Conservation (phyloP, 2,329 filamentous ascomycete genomes). For the Phaeophleospora eucalypticola region DNA sequence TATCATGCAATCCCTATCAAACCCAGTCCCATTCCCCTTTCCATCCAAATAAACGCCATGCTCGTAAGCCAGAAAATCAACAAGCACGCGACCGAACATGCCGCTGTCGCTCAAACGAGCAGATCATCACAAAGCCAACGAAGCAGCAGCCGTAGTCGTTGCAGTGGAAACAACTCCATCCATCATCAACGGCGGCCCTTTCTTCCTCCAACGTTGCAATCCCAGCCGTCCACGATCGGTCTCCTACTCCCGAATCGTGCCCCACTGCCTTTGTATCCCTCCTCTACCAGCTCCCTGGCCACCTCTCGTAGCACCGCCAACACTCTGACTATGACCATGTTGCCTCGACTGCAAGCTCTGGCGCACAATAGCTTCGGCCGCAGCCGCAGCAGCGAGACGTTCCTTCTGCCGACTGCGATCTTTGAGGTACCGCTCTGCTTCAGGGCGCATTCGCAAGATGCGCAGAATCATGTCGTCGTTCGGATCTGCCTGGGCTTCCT, state of each 20-base stretch:
- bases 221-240: not conserved
- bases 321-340: slow-evolving; percentile 15
- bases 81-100: not conserved
- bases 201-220: not conserved
- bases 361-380: slow-evolving; percentile 88
- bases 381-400: slow-evolving; percentile 80
- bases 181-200: not conserved
- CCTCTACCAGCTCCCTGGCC: slow-evolving; percentile 8
- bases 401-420: slow-evolving; percentile 93
- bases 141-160: too few species aligned
- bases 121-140: too few species aligned
- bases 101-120: too few species aligned
- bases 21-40: too few species aligned
- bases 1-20: not conserved
- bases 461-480: slow-evolving; percentile 97
- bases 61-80: not conserved
- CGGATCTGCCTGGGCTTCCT: slow-evolving; percentile 91
- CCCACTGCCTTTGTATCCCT: slow-evolving; percentile 14
- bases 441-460: slow-evolving; percentile 90
- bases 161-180: not conserved
- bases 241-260: slow-evolving; percentile 20
- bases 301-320: slow-evolving; percentile 13
- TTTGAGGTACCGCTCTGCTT: slow-evolving; percentile 80
- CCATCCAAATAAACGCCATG: not conserved
- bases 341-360: slow-evolving; percentile 69